phyloP scores from a whole-genome alignment of 2,329 filamentous ascomycete species.

The Ophiostoma himal-ulmi region DNA sequence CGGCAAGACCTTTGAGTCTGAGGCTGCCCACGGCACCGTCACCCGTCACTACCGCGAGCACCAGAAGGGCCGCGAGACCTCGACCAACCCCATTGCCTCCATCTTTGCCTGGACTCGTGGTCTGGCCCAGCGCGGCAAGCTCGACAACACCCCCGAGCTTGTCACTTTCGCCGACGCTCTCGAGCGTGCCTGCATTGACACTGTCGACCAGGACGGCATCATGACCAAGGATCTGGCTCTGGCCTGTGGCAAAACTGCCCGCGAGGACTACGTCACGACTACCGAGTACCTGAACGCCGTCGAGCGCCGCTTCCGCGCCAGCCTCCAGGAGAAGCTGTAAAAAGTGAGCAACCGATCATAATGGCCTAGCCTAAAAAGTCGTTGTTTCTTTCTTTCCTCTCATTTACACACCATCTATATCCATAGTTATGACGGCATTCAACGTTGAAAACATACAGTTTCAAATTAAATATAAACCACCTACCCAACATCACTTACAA shows the following conservation, averaged over 20 bases:
- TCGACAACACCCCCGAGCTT: constrained; percentile 88
- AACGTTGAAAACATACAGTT: background rate
- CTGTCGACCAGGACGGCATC: constrained; percentile 86
- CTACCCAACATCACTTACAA: background rate
- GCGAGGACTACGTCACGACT: constrained; percentile 84
- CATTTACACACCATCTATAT: background rate
- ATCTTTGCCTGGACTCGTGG: constrained; percentile 99
- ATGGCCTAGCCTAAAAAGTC: background rate
- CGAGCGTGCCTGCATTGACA: constrained; percentile 89
- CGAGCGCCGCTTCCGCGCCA: constrained; percentile 78
- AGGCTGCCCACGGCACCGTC: constrained; percentile 96
- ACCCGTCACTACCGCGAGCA: constrained; percentile 98
- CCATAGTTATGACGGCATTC: background rate
- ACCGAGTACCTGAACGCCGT: constrained; percentile 87
- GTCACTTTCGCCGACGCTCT: constrained; percentile 85
- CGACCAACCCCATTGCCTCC: constrained; percentile 96
- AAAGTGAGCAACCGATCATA: background rate
- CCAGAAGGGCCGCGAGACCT: constrained; percentile 95
- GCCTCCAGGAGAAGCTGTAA: constrained; percentile 72
- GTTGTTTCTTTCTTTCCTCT: background rate
- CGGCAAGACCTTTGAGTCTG: constrained; percentile 94
- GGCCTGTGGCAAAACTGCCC: constrained; percentile 79
- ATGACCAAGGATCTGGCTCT: constrained; percentile 99
- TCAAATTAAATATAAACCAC: background rate
- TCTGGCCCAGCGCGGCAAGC: constrained; percentile 83